phyloP scores from a whole-genome alignment of 257 asterid genomes.

The Primulina huaijiensis region DNA sequence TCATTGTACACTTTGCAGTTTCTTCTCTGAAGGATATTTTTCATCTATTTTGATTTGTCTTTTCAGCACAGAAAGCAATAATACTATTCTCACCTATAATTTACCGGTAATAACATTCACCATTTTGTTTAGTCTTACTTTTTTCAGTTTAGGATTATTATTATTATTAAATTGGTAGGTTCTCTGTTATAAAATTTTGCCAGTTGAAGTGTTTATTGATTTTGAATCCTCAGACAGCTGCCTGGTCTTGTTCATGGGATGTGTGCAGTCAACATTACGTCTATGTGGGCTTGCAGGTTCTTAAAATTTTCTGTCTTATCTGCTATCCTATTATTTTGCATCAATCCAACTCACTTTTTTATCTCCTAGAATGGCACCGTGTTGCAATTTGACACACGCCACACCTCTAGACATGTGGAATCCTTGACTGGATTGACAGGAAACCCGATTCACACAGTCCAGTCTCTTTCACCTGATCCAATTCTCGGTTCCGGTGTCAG shows the following conservation, averaged over 20 bases:
- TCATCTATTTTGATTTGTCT: constrained; percentile 17
- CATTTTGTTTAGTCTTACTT: constrained; percentile 10
- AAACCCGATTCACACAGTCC: constrained; percentile 68
- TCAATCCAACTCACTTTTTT: constrained; percentile 16
- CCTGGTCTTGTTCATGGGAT: constrained; percentile 99
- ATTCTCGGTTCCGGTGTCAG: constrained; percentile 38
- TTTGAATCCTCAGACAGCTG: constrained; percentile 60
- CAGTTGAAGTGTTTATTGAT: constrained; percentile 18
- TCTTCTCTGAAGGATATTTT: constrained; percentile 25
- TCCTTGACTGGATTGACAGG: constrained; percentile 53
- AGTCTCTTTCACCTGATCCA: constrained; percentile 48
- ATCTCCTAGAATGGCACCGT: constrained; percentile 70
- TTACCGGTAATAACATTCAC: constrained; percentile 65
- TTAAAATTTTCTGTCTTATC: constrained; percentile 17
- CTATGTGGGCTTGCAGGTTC: constrained; percentile 94
- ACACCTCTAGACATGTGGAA: constrained; percentile 64
- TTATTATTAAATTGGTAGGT: background rate
- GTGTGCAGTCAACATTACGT: constrained; percentile 48
- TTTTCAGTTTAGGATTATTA: no score
- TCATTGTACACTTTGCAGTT: constrained; percentile 14
- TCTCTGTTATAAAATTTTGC: background rate
- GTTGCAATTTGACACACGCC: constrained; percentile 81
- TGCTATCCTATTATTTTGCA: constrained; percentile 1
- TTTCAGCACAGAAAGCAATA: constrained; percentile 84
- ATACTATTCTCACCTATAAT: constrained; percentile 59